These are phyloP conservation scores for Trichoderma orchidacearum DNA, from an alignment of 495 filamentous ascomycete genomes.

Conservation along the genomic window DNA sequence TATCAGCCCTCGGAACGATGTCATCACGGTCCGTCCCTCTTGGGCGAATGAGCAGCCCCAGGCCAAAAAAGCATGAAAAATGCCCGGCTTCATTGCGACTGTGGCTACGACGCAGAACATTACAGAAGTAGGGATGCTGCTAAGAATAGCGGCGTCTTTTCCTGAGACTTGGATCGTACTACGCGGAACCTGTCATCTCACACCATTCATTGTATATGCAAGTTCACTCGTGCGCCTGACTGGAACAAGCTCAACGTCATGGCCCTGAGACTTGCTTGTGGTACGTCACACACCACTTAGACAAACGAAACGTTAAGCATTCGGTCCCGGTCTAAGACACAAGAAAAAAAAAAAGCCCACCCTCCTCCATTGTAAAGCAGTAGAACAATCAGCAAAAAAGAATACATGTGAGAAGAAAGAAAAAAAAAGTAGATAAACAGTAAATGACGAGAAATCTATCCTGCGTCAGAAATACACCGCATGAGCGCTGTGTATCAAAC, in stretches of 20 bases:
- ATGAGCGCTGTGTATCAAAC: not conserved
- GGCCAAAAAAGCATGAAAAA: no score
- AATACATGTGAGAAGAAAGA: no score
- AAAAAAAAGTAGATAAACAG: no score
- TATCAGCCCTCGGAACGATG: not conserved
- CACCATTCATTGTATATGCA: no score
- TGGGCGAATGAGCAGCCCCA: not conserved
- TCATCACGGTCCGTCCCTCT: not conserved
- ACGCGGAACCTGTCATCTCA: not conserved
- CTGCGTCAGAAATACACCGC: not conserved
- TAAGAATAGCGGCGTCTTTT: not conserved
- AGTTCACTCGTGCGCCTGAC: not conserved
- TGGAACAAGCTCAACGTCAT: not conserved
- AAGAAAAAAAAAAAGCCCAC: not conserved
- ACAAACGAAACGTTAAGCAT: constrained; percentile 1
- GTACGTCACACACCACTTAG: not conserved
- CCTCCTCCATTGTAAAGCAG: not conserved
- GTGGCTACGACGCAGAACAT: not conserved
- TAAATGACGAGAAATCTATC: not conserved
- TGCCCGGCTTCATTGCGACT: not conserved
- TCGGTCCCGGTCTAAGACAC: constrained; percentile 1
- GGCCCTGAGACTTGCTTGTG: not conserved
- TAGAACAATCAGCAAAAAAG: not conserved
- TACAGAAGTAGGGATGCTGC: not conserved
- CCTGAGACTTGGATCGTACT: not conserved